phyloP scores from a whole-genome alignment of 768 basidiomycete genomes.

The Macrolepiota dolichaula region DNA sequence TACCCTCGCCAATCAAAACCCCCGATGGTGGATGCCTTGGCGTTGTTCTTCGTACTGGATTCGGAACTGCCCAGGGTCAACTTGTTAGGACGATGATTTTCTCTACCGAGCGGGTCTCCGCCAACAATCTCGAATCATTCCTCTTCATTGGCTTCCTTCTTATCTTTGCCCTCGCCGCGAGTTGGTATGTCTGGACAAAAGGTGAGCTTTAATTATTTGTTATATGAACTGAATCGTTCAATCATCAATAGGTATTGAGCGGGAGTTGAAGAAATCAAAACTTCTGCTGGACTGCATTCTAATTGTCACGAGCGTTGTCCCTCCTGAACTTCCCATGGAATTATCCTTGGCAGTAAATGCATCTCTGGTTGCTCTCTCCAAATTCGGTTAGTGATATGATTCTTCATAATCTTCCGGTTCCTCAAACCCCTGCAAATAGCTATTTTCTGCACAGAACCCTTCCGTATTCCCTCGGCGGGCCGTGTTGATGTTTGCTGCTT shows the following conservation, averaged over 20 bases:
- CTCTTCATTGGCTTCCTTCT: constrained; percentile 97
- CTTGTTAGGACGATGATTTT: constrained; percentile 99
- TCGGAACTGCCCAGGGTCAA: constrained; percentile 96
- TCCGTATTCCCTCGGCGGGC: constrained; percentile 94
- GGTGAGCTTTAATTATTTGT: constrained; percentile 41
- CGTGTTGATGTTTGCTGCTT: constrained; percentile 98
- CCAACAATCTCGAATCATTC: constrained; percentile 95
- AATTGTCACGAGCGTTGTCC: constrained; percentile 96
- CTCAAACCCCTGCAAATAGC: constrained; percentile 43
- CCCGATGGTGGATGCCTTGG: constrained; percentile 94
- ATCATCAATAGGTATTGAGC: constrained; percentile 67
- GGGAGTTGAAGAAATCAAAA: constrained; percentile 92
- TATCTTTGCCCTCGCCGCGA: constrained; percentile 96
- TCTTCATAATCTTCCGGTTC: background rate
- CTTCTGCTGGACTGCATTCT: constrained; percentile 92
- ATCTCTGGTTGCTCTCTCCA: constrained; percentile 88
- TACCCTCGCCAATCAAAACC: constrained; percentile 51
- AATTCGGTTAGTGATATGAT: constrained; percentile 80
- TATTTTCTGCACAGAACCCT: constrained; percentile 98
- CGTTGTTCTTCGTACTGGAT: constrained; percentile 90
- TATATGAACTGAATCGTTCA: background rate
- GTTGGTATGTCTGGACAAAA: constrained; percentile 98
- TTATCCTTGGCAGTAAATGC: constrained; percentile 94
- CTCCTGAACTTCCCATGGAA: constrained; percentile 98
- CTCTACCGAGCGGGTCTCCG: constrained; percentile 93